A percentile compares a stretch with the other conserved stretches of the same genome.
Evolutionary conservation across 164 flowering plant species (phyloP).

Genomic region (Amborella trichopoda): DNA sequence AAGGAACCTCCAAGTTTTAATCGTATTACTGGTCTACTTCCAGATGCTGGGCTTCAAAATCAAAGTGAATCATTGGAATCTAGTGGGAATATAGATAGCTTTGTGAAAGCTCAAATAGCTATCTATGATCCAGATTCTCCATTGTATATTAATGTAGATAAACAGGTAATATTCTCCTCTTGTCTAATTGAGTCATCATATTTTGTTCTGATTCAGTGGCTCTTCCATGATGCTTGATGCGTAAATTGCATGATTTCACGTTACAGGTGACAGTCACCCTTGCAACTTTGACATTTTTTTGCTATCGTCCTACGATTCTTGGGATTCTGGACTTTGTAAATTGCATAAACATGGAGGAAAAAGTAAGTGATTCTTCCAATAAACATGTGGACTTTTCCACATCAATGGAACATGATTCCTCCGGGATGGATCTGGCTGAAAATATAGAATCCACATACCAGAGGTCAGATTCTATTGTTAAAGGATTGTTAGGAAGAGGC

Average conservation of each 20-base stretch:
- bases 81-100: no score
- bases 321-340: slow-evolving; percentile 78
- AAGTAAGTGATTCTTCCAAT: slow-evolving; percentile 20
- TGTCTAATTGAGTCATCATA: not conserved
- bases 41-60: slow-evolving; percentile 28
- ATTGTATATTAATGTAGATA: slow-evolving; percentile 56
- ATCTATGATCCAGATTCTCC: slow-evolving; percentile 60
- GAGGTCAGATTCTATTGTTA: slow-evolving; percentile 52
- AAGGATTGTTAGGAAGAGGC: slow-evolving; percentile 84
- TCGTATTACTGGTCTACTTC: slow-evolving; percentile 57
- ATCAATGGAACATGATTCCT: slow-evolving; percentile 14
- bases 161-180: slow-evolving; percentile 24
- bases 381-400: slow-evolving; percentile 28
- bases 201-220: not conserved
- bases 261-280: slow-evolving; percentile 74
- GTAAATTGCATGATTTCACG: slow-evolving; percentile 2
- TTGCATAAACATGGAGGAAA: slow-evolving; percentile 58
- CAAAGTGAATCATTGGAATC: slow-evolving; percentile 24
- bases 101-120: slow-evolving; percentile 89
- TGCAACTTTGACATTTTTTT: slow-evolving; percentile 81
- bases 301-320: slow-evolving; percentile 79
- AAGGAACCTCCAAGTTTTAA: slow-evolving; percentile 51
- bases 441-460: slow-evolving; percentile 19
- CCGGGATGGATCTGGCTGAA: slow-evolving; percentile 19
- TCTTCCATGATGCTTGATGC: not conserved